Base-by-base conservation (phyloP, 140 eudicot genomes). In the Cichorium intybus region DNA sequence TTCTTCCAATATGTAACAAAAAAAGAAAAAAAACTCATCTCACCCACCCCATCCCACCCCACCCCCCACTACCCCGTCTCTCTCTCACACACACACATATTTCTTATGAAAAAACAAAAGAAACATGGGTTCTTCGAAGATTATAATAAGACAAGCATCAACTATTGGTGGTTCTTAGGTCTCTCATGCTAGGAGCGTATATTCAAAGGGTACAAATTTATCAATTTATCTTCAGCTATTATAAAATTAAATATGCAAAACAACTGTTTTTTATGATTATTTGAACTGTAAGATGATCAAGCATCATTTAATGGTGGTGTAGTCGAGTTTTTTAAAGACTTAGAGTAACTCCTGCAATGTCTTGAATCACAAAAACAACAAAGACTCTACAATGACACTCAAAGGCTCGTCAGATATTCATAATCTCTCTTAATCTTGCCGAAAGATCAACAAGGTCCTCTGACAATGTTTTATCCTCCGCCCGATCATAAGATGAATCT, bases 261-360 rank as follows among this genome's bases (percentile, higher is more conserved):
- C 23, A 63, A 0, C n/a, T 2, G 4, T 7, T 28, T 53, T 59
- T 62, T 12, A 24, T 33, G 35, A 39, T 26, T 57, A 27, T 21
- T 53, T 60, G 49, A 22, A 47, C 23, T 60, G 0, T 51, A 92
- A 95, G 97, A 96, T 45, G 97, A 88, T 81, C 97, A 92, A 83
- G 99, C 97, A 29, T 92, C 99, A 4, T 88, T 88, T n/a, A 85
- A 88, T n/a, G 99, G 99, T 45, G 99, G 99, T 48, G 99, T 96
- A 0, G 88, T 92, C 31, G 99, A 92, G 82, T 92, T 92, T 15
- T 96, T 92, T 46, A 77, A 95, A 64, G 99, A 92, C 26, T 70
- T 92, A 35, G 99, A 92, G 72, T 96, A 92, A 75, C 99, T 92
- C 14, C 58, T 92, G 15, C 96, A 92, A 63, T 92, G 99, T 77